Percentiles rank a stretch among this genome's conserved stretches.
These are phyloP conservation scores for Phaeomoniella chlamydospora DNA, from an alignment of 2,329 filamentous ascomycete species.

Conservation along the genomic window DNA sequence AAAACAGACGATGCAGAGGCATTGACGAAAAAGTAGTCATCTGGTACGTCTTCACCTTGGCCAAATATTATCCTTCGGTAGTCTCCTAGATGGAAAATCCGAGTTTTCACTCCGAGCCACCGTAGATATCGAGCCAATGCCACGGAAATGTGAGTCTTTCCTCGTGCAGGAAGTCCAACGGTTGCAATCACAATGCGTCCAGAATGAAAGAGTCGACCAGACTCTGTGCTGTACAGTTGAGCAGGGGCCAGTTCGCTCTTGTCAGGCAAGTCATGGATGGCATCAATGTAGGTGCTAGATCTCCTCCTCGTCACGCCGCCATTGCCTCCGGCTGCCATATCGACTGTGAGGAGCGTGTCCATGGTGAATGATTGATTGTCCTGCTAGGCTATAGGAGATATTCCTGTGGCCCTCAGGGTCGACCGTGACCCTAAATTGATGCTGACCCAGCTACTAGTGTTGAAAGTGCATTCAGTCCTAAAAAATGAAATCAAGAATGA, in stretches of 20 bases:
- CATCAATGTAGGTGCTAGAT: slow-evolving; percentile 93
- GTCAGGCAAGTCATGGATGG: slow-evolving; percentile 83
- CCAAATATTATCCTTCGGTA: slow-evolving; percentile 87
- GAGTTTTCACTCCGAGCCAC: slow-evolving; percentile 96
- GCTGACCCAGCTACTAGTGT: no score
- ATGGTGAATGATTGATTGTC: slow-evolving; percentile 19
- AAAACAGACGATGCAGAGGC: slow-evolving; percentile 87
- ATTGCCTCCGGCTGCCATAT: slow-evolving; percentile 81
- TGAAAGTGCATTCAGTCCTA: no score
- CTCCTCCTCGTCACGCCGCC: slow-evolving; percentile 68
- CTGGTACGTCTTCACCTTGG: slow-evolving; percentile 68
- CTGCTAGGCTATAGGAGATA: no score
- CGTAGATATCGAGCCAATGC: slow-evolving; percentile 86
- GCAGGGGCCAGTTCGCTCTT: slow-evolving; percentile 79
- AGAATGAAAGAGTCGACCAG: slow-evolving; percentile 89
- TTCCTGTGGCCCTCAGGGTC: no score
- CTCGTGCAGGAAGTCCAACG: slow-evolving; percentile 83
- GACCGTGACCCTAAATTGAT: no score
- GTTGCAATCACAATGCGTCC: slow-evolving; percentile 95
- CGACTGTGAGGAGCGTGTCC: slow-evolving; percentile 53
- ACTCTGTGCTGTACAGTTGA: slow-evolving; percentile 97
- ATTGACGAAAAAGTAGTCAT: slow-evolving; percentile 96
- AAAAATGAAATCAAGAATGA: no score
- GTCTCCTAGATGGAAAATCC: slow-evolving; percentile 93
- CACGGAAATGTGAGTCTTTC: slow-evolving; percentile 95